phyloP scores from a whole-genome alignment of 2,329 filamentous ascomycete genomes.

The Aspergillus arachidicola region DNA sequence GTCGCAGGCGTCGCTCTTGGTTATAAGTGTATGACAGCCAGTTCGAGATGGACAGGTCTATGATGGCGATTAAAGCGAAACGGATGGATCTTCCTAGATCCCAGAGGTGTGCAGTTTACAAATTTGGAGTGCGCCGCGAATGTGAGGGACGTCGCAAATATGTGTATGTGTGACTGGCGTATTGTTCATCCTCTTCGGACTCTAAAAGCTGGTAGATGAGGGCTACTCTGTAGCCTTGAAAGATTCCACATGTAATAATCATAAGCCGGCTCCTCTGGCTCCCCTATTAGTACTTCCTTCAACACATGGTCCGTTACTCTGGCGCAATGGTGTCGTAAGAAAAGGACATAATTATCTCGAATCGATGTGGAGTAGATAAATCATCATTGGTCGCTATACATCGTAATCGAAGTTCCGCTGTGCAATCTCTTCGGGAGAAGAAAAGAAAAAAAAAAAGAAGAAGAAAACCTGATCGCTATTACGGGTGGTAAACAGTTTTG shows the following conservation, averaged over 20 bases:
- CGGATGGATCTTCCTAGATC: neutral
- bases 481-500: neutral
- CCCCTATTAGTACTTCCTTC: conserved; percentile 2
- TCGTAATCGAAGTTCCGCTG: neutral
- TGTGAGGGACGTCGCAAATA: neutral
- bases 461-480: neutral
- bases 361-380: neutral
- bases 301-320: conserved; percentile 6
- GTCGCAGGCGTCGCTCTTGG: neutral
- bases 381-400: neutral
- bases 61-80: neutral
- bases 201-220: neutral
- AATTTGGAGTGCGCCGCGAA: neutral
- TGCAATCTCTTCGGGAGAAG: neutral
- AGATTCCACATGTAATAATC: neutral
- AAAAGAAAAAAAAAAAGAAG: neutral
- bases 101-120: neutral
- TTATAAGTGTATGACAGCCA: neutral
- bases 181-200: neutral
- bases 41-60: neutral
- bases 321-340: conserved; percentile 3
- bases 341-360: conserved; percentile 1
- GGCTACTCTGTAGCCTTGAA: neutral
- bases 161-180: neutral
- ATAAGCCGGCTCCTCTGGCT: conserved; percentile 3